Conservation (phyloP, 1,284 basidiomycete genomes). For the Ustilago hordei region DNA sequence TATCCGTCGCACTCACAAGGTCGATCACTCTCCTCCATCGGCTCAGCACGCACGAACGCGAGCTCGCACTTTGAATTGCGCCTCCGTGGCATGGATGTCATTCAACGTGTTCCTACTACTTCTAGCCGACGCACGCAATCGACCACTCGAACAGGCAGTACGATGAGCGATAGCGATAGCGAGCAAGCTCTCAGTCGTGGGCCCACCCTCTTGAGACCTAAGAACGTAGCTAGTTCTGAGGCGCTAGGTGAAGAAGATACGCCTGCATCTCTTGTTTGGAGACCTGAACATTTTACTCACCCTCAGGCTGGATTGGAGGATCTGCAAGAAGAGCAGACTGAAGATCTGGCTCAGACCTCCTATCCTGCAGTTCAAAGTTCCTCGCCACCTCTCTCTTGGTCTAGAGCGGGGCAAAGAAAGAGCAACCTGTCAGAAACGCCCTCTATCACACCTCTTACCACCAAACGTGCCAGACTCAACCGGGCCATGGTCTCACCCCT, state of each 20-base stretch:
- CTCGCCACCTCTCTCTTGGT: not conserved
- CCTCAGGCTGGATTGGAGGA: slow-evolving; percentile 9
- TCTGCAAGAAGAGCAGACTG: slow-evolving; percentile 13
- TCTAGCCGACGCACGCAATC: slow-evolving; percentile 48
- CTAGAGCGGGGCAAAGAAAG: not conserved
- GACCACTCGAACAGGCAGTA: slow-evolving; percentile 29
- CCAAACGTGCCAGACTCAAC: slow-evolving; percentile 58
- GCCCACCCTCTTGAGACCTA: slow-evolving; percentile 35
- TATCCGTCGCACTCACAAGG: slow-evolving; percentile 22
- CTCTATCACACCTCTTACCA: slow-evolving; percentile 58
- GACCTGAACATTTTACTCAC: slow-evolving; percentile 19
- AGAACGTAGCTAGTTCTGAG: slow-evolving; percentile 23
- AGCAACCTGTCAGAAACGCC: slow-evolving; percentile 52
- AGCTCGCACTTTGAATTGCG: slow-evolving; percentile 55
- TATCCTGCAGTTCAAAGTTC: not conserved
- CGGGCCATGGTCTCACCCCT: slow-evolving; percentile 52
- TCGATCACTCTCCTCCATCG: slow-evolving; percentile 29
- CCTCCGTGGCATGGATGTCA: slow-evolving; percentile 59
- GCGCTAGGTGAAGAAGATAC: slow-evolving; percentile 26
- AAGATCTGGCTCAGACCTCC: not conserved
- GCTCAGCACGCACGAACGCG: slow-evolving; percentile 50
- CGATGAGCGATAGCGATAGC: slow-evolving; percentile 35
- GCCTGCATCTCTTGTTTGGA: slow-evolving; percentile 47
- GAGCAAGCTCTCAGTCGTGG: slow-evolving; percentile 32
- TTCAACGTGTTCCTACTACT: slow-evolving; percentile 57